Evolutionary conservation across 2,329 filamentous ascomycete genomes (phyloP), one percentile per base, ranked within the genome.

Genomic region (Penicillium sp.): DNA sequence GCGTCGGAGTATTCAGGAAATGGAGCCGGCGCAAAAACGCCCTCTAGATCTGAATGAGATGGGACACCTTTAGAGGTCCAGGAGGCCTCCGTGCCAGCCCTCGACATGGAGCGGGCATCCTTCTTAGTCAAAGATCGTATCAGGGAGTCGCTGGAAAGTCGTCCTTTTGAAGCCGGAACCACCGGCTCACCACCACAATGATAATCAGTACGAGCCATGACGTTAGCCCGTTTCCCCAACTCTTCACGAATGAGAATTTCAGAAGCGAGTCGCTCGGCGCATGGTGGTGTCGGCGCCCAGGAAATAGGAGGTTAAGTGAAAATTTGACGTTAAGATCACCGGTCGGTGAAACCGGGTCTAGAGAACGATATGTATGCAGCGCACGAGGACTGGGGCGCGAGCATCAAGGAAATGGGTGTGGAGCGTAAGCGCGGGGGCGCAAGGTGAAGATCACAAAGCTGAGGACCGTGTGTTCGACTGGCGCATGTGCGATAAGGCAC

Each of bases 121-220:
- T 53, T 60, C 39, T 47, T 60, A 27, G 59, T 39, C 13, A 46
- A 53, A 19, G 57, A 57, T 26, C 54, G 58, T n/a, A 55, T 58
- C 19, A 46, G 33, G 22, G 59, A 63, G 27, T 66, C 64, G 13
- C 48, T 59, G 26, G 57, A 61, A 31, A 54, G 45, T 22, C 62
- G 59, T 22, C 49, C 50, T 43, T 57, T 61, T 26, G 57, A 53
- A 26, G 35, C 44, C 43, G 63, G 57, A 35, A 61, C 49, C 22
- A 44, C 59, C 59, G 59, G 52, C 24, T 61, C 62, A 31, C 52
- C 60, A 37, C 53, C 57, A 53, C 33, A 50, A 22, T 56, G 56
- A 31, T 54, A 46, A 56, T 62, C 62, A 8, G 44, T 56, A 39
- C 60, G 63, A 39, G 59, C 60, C 63, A 67, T 65, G 44, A 37